Conservation (phyloP, 202 grass and related monocot genomes). For the Hordeum pubiflorum region DNA sequence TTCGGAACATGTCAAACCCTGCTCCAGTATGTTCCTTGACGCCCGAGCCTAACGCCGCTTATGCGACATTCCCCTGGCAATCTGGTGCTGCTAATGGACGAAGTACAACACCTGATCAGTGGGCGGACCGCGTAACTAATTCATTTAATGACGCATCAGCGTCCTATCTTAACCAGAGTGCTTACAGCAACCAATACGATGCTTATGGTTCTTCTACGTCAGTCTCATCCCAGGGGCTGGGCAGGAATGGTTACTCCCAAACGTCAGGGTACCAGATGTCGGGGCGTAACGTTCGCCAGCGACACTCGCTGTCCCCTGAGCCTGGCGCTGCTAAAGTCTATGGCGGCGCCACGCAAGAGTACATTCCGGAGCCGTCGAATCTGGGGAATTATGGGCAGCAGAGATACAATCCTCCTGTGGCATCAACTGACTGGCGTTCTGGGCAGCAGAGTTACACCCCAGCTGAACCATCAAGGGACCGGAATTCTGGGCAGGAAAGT, state of each 20-base stretch:
- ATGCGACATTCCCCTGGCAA: conserved; percentile 31
- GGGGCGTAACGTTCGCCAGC: not conserved
- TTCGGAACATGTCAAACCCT: conserved; percentile 9
- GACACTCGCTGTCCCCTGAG: conserved; percentile 38
- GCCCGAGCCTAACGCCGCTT: conserved; percentile 21
- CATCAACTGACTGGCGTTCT: conserved; percentile 18
- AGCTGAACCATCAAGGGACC: conserved; percentile 30
- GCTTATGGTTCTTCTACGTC: conserved; percentile 5
- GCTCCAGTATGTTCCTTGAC: not conserved
- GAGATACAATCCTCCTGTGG: conserved; percentile 15
- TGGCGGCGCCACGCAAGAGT: not conserved
- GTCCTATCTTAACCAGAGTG: conserved; percentile 31
- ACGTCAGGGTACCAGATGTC: not conserved
- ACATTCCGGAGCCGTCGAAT: conserved; percentile 8
- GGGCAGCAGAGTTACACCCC: conserved; percentile 4
- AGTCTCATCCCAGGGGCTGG: not conserved
- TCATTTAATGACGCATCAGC: conserved; percentile 8
- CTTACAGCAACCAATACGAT: conserved; percentile 28
- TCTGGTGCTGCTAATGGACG: conserved; percentile 16
- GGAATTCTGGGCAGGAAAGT: conserved; percentile 16
- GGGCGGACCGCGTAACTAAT: conserved; percentile 22
- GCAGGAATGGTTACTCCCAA: conserved; percentile 15
- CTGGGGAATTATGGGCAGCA: conserved; percentile 1
- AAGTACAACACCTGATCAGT: conserved; percentile 26
- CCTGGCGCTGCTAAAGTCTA: conserved; percentile 26